Conservation (phyloP, 192 early-diverging fungal species). For the Backusella westeae region DNA sequence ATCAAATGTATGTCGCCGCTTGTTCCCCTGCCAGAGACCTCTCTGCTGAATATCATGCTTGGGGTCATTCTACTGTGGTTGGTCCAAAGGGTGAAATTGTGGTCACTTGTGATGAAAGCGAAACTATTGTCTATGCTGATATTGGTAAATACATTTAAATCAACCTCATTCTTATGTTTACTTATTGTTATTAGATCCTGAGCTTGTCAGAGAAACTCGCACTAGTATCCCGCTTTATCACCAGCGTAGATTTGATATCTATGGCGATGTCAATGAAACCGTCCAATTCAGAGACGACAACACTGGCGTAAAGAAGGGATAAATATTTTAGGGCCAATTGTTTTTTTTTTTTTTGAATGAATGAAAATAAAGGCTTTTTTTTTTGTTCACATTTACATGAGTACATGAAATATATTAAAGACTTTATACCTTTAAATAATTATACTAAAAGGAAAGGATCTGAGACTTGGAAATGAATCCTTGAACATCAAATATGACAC, state of each 20-base stretch:
- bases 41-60: slow-evolving; percentile 78
- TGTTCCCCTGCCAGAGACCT: slow-evolving; percentile 93
- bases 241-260: slow-evolving; percentile 91
- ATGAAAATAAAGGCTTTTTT: background rate
- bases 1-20: slow-evolving; percentile 91
- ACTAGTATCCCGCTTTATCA: slow-evolving; percentile 69
- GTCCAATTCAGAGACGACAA: slow-evolving; percentile 17
- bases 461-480: no score
- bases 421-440: background rate
- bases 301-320: slow-evolving; percentile 14
- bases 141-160: slow-evolving; percentile 41
- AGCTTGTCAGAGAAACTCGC: slow-evolving; percentile 60
- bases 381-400: background rate
- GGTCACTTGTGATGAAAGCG: slow-evolving; percentile 70
- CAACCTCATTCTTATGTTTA: no score
- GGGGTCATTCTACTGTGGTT: slow-evolving; percentile 92
- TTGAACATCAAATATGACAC: no score
- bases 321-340: background rate
- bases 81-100: slow-evolving; percentile 77
- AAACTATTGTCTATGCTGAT: slow-evolving; percentile 81
- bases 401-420: background rate
- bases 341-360: background rate
- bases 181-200: slow-evolving; percentile 46
- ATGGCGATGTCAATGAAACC: slow-evolving; percentile 63
- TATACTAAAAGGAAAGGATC: no score